These are phyloP conservation scores for Cenchrus americanus DNA, from an alignment of 176 grass and related monocot species.

Conservation along the genomic window DNA sequence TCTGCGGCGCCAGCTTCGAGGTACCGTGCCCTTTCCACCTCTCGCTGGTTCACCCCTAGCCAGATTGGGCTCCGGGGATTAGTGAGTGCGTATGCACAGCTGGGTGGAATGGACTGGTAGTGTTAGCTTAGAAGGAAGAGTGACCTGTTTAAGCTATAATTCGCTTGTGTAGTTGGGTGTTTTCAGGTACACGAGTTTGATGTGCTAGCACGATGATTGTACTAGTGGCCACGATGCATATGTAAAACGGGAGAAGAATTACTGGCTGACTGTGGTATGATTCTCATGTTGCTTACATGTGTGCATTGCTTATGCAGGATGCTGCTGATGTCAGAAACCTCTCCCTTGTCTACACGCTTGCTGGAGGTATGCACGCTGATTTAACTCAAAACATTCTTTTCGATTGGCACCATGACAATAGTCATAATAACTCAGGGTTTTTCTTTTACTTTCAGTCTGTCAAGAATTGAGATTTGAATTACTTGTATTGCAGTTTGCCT, in stretches of 20 bases:
- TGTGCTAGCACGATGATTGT: background rate
- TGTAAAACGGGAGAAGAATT: background rate
- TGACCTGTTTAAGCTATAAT: background rate
- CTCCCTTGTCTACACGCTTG: constrained; percentile 88
- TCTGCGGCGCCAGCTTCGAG: constrained; percentile 98
- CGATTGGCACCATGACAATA: background rate
- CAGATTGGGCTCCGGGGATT: background rate
- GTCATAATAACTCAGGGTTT: background rate
- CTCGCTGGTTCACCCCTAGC: background rate
- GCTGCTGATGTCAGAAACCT: constrained; percentile 83
- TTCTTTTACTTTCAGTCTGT: background rate
- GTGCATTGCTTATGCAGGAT: constrained; percentile 51
- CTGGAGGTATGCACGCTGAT: constrained; percentile 55
- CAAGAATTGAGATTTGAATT: background rate
- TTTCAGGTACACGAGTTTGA: background rate
- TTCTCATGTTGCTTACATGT: background rate
- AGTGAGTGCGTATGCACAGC: background rate
- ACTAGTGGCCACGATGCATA: background rate
- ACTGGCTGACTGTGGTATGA: background rate
- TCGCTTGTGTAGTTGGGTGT: background rate
- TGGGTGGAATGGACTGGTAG: background rate
- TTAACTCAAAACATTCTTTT: background rate
- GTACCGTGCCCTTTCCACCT: background rate
- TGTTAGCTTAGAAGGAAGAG: too few species aligned
- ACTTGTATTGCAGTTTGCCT: background rate